Evolutionary conservation across 345 rosid genomes (phyloP).

Genomic region (Linum tenue): DNA sequence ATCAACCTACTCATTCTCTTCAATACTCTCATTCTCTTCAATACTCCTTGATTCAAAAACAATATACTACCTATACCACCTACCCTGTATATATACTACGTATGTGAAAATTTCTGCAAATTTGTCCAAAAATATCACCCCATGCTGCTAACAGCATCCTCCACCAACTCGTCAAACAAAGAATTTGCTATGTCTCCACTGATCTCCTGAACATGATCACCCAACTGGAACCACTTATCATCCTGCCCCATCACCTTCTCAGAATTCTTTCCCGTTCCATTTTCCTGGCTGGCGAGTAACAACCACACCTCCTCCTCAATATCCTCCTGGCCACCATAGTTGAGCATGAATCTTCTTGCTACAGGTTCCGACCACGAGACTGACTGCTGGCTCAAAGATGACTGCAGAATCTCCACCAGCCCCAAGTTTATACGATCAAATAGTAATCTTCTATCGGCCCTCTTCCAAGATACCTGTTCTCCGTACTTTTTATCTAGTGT

Average conservation of each 20-base stretch:
- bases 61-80: too few species aligned
- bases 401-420: slow-evolving; percentile 37
- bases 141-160: slow-evolving; percentile 35
- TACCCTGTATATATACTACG: not conserved
- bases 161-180: slow-evolving; percentile 58
- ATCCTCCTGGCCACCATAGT: slow-evolving; percentile 13
- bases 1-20: too few species aligned
- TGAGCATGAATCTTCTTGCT: slow-evolving; percentile 30
- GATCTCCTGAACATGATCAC: slow-evolving; percentile 42
- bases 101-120: not conserved
- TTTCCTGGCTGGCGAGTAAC: slow-evolving; percentile 34
- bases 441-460: slow-evolving; percentile 59
- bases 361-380: slow-evolving; percentile 37
- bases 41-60: too few species aligned
- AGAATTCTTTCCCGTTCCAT: slow-evolving; percentile 28
- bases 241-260: slow-evolving; percentile 34
- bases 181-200: slow-evolving; percentile 55
- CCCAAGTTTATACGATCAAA: slow-evolving; percentile 56
- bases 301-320: slow-evolving; percentile 49
- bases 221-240: slow-evolving; percentile 51
- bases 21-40: too few species aligned
- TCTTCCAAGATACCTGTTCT: slow-evolving; percentile 54
- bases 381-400: slow-evolving; percentile 25
- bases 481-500: slow-evolving; percentile 70
- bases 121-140: not conserved